Conservation (phyloP, 164 flowering plant species). For the Umbilicus rupestris region DNA sequence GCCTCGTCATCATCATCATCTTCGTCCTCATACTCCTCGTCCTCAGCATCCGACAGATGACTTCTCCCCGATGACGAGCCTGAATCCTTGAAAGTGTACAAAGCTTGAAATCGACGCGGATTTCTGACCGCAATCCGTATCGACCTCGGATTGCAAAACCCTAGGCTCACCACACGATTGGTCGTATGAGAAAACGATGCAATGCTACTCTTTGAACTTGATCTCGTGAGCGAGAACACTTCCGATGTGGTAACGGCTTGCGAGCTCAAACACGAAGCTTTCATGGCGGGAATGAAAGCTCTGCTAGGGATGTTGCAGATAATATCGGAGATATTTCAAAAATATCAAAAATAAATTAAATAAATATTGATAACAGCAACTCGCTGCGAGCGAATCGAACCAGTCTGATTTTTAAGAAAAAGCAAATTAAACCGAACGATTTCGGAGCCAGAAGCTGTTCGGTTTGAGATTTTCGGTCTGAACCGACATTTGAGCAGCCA, state of each 20-base stretch:
- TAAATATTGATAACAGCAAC: background rate
- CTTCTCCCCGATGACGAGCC: constrained; percentile 13
- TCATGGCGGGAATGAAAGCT: constrained; percentile 23
- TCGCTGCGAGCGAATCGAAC: no score
- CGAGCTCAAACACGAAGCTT: background rate
- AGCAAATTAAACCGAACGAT: no score
- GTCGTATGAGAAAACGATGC: background rate
- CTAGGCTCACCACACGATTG: constrained; percentile 3
- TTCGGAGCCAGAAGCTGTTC: no score
- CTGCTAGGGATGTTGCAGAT: background rate
- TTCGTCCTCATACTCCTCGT: constrained; percentile 14
- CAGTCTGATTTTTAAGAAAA: no score
- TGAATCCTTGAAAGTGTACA: constrained; percentile 22
- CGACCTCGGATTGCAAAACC: constrained; percentile 19
- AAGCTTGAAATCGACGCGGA: constrained; percentile 17
- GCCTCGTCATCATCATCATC: constrained; percentile 34
- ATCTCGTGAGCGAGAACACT: background rate
- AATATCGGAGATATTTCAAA: constrained; percentile 1
- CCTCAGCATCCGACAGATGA: constrained; percentile 29
- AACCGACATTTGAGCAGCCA: no score
- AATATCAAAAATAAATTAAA: background rate
- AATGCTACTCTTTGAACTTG: background rate
- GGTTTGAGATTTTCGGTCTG: no score
- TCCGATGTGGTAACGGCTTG: background rate
- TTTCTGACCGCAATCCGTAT: constrained; percentile 4